Percentiles rank a stretch among this genome's conserved stretches.
These are phyloP conservation scores for Phalaenopsis aphrodite DNA, from an alignment of 106 monocot species.

Conservation along the genomic window DNA sequence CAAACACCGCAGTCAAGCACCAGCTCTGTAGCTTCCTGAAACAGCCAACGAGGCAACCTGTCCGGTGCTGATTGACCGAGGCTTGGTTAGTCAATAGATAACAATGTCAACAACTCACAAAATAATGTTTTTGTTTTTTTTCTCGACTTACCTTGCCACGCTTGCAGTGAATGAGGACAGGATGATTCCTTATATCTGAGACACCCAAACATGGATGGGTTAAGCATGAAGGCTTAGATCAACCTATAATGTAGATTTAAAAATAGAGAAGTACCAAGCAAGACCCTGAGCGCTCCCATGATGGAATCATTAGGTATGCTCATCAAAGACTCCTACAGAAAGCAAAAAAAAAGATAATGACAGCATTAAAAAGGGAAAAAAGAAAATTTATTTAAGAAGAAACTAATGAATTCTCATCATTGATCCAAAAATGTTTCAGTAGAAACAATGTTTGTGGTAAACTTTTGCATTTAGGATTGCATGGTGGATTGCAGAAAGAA, in stretches of 20 bases:
- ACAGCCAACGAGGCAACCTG: slow-evolving; percentile 85
- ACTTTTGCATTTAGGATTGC: no score
- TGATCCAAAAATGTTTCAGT: no score
- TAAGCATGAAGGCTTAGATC: not conserved
- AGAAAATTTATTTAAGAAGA: no score
- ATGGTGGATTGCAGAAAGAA: no score
- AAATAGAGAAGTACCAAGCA: slow-evolving; percentile 57
- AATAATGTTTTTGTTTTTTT: not conserved
- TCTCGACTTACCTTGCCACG: slow-evolving; percentile 59
- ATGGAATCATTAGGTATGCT: slow-evolving; percentile 50
- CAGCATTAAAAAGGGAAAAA: not conserved
- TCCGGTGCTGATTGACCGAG: slow-evolving; percentile 55
- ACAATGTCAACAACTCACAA: not conserved
- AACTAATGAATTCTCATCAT: no score
- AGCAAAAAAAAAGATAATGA: not conserved
- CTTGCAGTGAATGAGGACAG: slow-evolving; percentile 80
- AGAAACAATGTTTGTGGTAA: no score
- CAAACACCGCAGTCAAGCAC: slow-evolving; percentile 60
- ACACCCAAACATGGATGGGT: slow-evolving; percentile 5
- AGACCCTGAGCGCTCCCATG: slow-evolving; percentile 55
- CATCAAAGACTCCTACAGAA: slow-evolving; percentile 35
- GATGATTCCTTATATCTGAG: slow-evolving; percentile 79
- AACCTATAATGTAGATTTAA: not conserved
- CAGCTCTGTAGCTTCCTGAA: slow-evolving; percentile 81
- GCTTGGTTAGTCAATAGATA: not conserved